phyloP scores from a whole-genome alignment of 495 filamentous ascomycete genomes.

The Penicillium parvum region DNA sequence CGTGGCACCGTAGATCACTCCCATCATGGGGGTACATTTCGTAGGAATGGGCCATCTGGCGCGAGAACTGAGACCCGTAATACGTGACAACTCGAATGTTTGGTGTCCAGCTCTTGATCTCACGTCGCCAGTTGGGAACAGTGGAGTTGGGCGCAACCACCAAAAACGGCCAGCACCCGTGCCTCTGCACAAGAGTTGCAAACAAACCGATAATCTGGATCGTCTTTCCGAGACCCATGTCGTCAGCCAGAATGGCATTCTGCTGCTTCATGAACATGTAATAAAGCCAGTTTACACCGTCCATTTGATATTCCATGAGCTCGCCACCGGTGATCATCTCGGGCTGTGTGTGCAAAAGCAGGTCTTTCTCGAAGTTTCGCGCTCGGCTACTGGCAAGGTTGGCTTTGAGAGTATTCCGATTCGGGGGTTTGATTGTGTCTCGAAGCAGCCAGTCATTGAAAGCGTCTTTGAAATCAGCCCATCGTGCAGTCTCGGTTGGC shows the following conservation, averaged over 20 bases:
- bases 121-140: slow-evolving; percentile 93
- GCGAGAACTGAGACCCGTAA: slow-evolving; percentile 68
- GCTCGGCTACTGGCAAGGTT: slow-evolving; percentile 58
- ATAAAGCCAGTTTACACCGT: slow-evolving; percentile 96
- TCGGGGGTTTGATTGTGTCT: slow-evolving; percentile 59
- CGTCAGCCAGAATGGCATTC: slow-evolving; percentile 94
- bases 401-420: slow-evolving; percentile 47
- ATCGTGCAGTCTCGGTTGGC: slow-evolving; percentile 60
- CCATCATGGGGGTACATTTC: slow-evolving; percentile 73
- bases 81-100: slow-evolving; percentile 83
- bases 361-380: slow-evolving; percentile 58
- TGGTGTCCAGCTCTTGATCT: slow-evolving; percentile 93
- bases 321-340: slow-evolving; percentile 67
- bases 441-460: slow-evolving; percentile 81
- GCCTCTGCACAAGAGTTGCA: slow-evolving; percentile 70
- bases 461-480: slow-evolving; percentile 75
- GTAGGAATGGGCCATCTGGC: slow-evolving; percentile 64
- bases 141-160: slow-evolving; percentile 93
- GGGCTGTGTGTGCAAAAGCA: slow-evolving; percentile 72
- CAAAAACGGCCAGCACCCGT: slow-evolving; percentile 86
- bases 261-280: slow-evolving; percentile 77
- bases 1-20: slow-evolving; percentile 69
- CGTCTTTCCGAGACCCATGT: slow-evolving; percentile 99
- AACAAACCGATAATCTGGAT: slow-evolving; percentile 88
- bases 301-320: slow-evolving; percentile 90